These are phyloP conservation scores for Penicillium thymicola DNA, from an alignment of 2,329 filamentous ascomycete genomes.

Conservation along the genomic window DNA sequence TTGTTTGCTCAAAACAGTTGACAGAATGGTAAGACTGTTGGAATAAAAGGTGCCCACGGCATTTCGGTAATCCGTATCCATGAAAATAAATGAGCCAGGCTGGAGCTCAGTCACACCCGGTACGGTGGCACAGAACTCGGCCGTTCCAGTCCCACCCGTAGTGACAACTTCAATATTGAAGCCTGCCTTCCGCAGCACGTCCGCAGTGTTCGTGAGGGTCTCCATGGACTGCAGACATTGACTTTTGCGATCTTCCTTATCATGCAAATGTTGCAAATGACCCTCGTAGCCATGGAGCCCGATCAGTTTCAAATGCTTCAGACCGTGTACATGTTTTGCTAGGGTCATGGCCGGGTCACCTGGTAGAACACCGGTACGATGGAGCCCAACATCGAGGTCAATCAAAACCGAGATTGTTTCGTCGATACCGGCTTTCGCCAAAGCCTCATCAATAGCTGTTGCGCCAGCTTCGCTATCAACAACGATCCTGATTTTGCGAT, in stretches of 20 bases:
- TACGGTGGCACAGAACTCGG: constrained; percentile 52
- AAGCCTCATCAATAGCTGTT: constrained; percentile 45
- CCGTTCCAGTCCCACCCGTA: constrained; percentile 53
- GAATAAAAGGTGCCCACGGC: constrained; percentile 50
- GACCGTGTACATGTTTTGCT: constrained; percentile 37
- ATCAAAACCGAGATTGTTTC: constrained; percentile 44
- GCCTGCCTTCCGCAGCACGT: constrained; percentile 42
- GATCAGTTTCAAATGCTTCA: constrained; percentile 44
- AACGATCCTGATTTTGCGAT: constrained; percentile 45
- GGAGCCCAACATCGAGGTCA: constrained; percentile 52
- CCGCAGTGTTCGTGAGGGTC: constrained; percentile 45
- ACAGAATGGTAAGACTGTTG: constrained; percentile 49
- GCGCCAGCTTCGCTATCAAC: constrained; percentile 49
- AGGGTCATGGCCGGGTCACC: constrained; percentile 42
- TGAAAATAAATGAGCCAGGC: constrained; percentile 56
- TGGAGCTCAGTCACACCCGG: constrained; percentile 54
- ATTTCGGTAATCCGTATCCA: constrained; percentile 57
- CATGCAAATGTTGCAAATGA: constrained; percentile 52
- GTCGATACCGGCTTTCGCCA: constrained; percentile 36
- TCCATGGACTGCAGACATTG: constrained; percentile 48
- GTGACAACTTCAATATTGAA: constrained; percentile 51
- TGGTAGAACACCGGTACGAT: constrained; percentile 49
- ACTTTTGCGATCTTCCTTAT: constrained; percentile 40
- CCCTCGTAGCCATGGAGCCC: constrained; percentile 55
- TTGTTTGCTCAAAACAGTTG: constrained; percentile 51